These are phyloP conservation scores for Brettanomyces bruxellensis DNA, from an alignment of 805 yeast species.

Conservation along the genomic window DNA sequence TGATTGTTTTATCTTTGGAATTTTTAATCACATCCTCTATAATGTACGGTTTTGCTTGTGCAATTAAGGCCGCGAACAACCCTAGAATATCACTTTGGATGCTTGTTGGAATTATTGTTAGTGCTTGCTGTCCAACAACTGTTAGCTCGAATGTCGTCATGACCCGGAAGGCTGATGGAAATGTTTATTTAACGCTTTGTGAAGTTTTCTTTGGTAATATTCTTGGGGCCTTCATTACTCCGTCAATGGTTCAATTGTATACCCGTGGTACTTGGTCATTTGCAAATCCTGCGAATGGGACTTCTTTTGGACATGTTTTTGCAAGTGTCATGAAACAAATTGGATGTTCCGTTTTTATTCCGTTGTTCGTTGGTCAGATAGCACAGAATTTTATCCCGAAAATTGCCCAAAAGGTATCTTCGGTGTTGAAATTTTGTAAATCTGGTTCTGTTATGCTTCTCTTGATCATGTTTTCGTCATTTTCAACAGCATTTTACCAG, in stretches of 20 bases:
- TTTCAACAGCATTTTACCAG: conserved; percentile 82
- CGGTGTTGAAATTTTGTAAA: conserved; percentile 54
- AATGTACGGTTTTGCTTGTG: conserved; percentile 65
- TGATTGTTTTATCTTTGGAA: conserved; percentile 55
- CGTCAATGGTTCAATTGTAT: conserved; percentile 74
- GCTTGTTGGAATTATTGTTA: conserved; percentile 70
- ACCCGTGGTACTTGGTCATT: conserved; percentile 51
- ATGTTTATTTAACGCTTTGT: conserved; percentile 62
- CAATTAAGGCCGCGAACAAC: conserved; percentile 51
- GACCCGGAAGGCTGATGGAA: conserved; percentile 83
- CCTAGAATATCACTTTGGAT: conserved; percentile 64
- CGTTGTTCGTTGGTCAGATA: conserved; percentile 82
- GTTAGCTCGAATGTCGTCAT: conserved; percentile 88
- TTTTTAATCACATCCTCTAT: conserved; percentile 44
- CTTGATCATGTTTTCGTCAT: conserved; percentile 50
- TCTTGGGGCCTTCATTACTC: conserved; percentile 81
- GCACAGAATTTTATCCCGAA: conserved; percentile 62
- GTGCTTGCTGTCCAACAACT: conserved; percentile 86
- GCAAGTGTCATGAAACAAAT: conserved; percentile 78
- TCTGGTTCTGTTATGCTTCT: conserved; percentile 75
- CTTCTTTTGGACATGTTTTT: conserved; percentile 50
- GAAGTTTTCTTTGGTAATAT: conserved; percentile 83
- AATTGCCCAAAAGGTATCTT: conserved; percentile 50
- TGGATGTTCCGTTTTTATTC: conserved; percentile 72
- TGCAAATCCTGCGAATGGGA: conserved; percentile 68